Base-by-base conservation (phyloP, 1,139 yeast species). In the Saccharomyces pastorianus region DNA sequence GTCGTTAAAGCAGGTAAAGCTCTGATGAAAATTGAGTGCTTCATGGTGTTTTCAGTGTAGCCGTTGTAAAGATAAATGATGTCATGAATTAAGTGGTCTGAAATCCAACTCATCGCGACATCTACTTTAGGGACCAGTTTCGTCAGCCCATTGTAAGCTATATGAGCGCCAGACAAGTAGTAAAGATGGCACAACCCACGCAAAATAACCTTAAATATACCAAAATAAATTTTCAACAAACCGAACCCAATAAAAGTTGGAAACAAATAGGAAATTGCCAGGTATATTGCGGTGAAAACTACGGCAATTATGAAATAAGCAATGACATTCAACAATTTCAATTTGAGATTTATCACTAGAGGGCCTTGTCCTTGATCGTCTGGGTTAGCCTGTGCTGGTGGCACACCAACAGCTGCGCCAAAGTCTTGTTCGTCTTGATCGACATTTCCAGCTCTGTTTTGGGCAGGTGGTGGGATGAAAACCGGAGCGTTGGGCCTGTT, bases 221-320 rank as follows among this genome's bases (percentile, higher is more conserved):
- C 41, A 9, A 56, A 31, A 44, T 64, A 64, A 3, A 60, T 8
- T 32, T 54, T 58, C n/a, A 66, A 32, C 42, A 68, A 55, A 2
- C 58, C 56, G 50, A 55, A 60, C 3, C 88, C 88, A 11, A 80
- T 53, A 47, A 77, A 61, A 6, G 83, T 79, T 0, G 90, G 90
- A 2, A 82, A 59, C 42, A 80, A 71, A 62, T 83, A 84, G 3
- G 81, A 72, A 6, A 74, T 53, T 38, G 78, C 71, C 49, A 83
- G 64, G 53, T 77, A 78, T 1, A 73, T 66, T 0, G 78, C 65
- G 6, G 80, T 71, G 26, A 79, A 67, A 2, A 74, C 61, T 57
- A 82, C 77, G 38, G 80, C 70, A 27, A 74, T 65, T 44, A 61
- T 56, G 46, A 65, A 64, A 47, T 70, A 68, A n/a, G 60, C 59